These are phyloP conservation scores for Seminavis robusta DNA, from an alignment of 108 stramenopile genomes.

Conservation along the genomic window DNA sequence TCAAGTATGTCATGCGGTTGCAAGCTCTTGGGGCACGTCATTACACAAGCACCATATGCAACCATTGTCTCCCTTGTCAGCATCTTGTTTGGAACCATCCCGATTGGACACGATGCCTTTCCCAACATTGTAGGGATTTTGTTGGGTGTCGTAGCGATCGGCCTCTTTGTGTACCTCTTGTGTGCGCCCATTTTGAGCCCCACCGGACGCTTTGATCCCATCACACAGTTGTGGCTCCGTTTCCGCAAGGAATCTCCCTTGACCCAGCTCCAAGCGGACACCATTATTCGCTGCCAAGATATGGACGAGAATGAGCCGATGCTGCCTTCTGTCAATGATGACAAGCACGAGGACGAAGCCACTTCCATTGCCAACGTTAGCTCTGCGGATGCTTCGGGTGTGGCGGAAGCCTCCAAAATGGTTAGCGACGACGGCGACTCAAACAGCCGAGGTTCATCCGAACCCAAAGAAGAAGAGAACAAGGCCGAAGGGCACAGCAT, in stretches of 20 bases:
- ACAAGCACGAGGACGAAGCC: no score
- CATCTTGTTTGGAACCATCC: conserved; percentile 24
- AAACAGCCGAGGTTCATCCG: no score
- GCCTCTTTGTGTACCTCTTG: conserved; percentile 23
- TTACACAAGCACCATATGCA: conserved; percentile 72
- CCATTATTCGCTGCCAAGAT: no score
- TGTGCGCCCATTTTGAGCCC: conserved; percentile 21
- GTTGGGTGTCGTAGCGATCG: conserved; percentile 15
- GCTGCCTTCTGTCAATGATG: no score
- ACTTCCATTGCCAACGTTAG: no score
- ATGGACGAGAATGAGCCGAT: no score
- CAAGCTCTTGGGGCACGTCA: conserved; percentile 49
- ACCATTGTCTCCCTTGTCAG: conserved; percentile 24
- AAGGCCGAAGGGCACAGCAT: no score
- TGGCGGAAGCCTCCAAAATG: no score
- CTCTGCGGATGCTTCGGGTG: no score
- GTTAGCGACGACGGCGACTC: no score
- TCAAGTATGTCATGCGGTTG: conserved; percentile 52
- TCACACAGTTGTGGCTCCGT: conserved; percentile 8
- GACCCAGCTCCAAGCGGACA: background rate
- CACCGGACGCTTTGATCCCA: conserved; percentile 25
- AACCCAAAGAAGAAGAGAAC: no score
- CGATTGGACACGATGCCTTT: conserved; percentile 28
- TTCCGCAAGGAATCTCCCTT: background rate
- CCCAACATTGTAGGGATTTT: conserved; percentile 34